A percentile compares a stretch with the other conserved stretches of the same genome.
phyloP scores from a whole-genome alignment of 345 rosid species.

The Euphorbia lathyris region DNA sequence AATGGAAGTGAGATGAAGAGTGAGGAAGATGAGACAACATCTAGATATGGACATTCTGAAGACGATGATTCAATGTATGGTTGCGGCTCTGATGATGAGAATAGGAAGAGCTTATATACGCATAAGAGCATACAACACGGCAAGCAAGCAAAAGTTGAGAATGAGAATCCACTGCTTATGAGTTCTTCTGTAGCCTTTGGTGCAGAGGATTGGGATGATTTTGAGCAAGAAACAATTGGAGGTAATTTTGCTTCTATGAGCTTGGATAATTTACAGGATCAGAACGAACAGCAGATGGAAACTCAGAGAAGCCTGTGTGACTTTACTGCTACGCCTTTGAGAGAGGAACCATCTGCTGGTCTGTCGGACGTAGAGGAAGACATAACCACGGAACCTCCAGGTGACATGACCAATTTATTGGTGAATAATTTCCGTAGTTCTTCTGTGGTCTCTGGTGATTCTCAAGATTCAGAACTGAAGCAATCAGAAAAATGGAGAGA shows the following conservation, averaged over 20 bases:
- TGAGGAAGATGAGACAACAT: constrained; percentile 39
- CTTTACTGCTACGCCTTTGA: constrained; percentile 18
- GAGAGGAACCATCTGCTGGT: constrained; percentile 24
- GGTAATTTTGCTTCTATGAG: constrained; percentile 32
- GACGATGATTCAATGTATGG: constrained; percentile 54
- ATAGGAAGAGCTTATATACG: constrained; percentile 26
- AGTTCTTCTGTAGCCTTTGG: constrained; percentile 86
- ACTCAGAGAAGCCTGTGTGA: constrained; percentile 20
- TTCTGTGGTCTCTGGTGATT: constrained; percentile 20
- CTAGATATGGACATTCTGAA: constrained; percentile 48
- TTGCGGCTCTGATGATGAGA: constrained; percentile 51
- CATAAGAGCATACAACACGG: constrained; percentile 19
- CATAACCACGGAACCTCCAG: constrained; percentile 18
- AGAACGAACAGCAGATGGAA: constrained; percentile 26
- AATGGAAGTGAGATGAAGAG: constrained; percentile 21
- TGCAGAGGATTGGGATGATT: constrained; percentile 84
- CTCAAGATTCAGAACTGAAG: constrained; percentile 26
- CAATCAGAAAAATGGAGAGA: constrained; percentile 38
- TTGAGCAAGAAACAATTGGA: constrained; percentile 59
- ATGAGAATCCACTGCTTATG: constrained; percentile 59
- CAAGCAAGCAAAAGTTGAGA: constrained; percentile 27
- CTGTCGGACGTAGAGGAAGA: constrained; percentile 30
- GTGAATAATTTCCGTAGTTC: constrained; percentile 20
- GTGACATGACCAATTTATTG: constrained; percentile 27
- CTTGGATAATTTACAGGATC: constrained; percentile 31